Percentiles rank a stretch among this genome's conserved stretches.
phyloP scores from a whole-genome alignment of 352 stramenopile species.

The Globisporangium apiculatum region DNA sequence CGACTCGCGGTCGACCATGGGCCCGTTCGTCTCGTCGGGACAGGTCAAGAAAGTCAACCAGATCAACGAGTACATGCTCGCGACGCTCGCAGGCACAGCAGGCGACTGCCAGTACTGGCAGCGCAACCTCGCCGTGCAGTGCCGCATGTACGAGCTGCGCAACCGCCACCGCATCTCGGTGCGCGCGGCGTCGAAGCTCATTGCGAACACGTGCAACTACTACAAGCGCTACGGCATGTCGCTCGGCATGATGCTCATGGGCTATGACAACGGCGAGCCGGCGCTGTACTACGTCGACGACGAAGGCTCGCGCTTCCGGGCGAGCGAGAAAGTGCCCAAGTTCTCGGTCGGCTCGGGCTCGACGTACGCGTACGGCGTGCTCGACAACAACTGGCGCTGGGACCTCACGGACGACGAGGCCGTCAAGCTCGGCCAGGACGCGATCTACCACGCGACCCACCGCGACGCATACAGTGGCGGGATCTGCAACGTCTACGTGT shows the following conservation, averaged over 20 bases:
- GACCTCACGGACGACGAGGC: conserved; percentile 98
- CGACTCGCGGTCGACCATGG: conserved; percentile 98
- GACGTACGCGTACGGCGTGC: conserved; percentile 98
- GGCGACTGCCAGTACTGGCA: conserved; percentile 99
- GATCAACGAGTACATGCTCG: conserved; percentile 99
- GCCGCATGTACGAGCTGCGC: conserved; percentile 96
- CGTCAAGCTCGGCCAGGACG: conserved; percentile 97
- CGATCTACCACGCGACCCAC: conserved; percentile 99
- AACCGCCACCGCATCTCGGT: conserved; percentile 99
- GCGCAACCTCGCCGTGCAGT: conserved; percentile 95
- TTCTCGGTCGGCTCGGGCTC: conserved; percentile 99
- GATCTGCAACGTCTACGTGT: conserved; percentile 95
- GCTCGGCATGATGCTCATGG: conserved; percentile 99
- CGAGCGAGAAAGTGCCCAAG: conserved; percentile 91
- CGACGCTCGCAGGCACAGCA: conserved; percentile 97
- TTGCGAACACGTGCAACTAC: conserved; percentile 98
- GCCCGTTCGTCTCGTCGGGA: conserved; percentile 97
- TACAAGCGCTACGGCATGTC: conserved; percentile 92
- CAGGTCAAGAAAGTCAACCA: conserved; percentile 99
- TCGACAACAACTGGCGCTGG: conserved; percentile 96
- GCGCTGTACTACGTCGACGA: conserved; percentile 99
- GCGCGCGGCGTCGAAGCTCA: conserved; percentile 96
- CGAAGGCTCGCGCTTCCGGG: conserved; percentile 97
- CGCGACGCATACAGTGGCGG: conserved; percentile 98
- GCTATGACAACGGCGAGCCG: conserved; percentile 97